These are phyloP conservation scores for Cadophora luteo-olivacea DNA, from an alignment of 2,329 filamentous ascomycete genomes.

Conservation along the genomic window DNA sequence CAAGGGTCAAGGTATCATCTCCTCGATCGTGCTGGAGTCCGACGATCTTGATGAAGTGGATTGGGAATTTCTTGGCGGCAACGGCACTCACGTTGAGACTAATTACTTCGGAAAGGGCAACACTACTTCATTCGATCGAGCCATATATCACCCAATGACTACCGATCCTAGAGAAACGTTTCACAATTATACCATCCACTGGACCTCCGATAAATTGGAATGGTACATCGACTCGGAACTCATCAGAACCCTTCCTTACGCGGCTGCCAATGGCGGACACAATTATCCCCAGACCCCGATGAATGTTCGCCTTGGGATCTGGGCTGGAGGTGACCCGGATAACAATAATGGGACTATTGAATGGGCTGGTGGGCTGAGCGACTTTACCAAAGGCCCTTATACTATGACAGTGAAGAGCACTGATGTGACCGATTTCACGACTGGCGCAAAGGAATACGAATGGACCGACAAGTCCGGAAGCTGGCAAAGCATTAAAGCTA, in stretches of 20 bases:
- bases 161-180: slow-evolving; percentile 61
- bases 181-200: slow-evolving; percentile 76
- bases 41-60: slow-evolving; percentile 89
- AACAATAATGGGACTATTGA: slow-evolving; percentile 63
- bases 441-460: slow-evolving; percentile 63
- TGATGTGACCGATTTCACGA: slow-evolving; percentile 63
- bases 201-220: slow-evolving; percentile 70
- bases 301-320: slow-evolving; percentile 71
- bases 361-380: slow-evolving; percentile 74
- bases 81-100: slow-evolving; percentile 66
- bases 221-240: slow-evolving; percentile 74
- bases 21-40: slow-evolving; percentile 81
- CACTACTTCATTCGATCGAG: slow-evolving; percentile 73
- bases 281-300: slow-evolving; percentile 81
- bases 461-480: slow-evolving; percentile 67
- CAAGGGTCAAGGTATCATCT: slow-evolving; percentile 76
- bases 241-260: slow-evolving; percentile 67
- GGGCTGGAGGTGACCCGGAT: slow-evolving; percentile 65
- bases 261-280: slow-evolving; percentile 65
- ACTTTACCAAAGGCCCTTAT: slow-evolving; percentile 71
- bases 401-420: slow-evolving; percentile 75
- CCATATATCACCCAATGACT: slow-evolving; percentile 63
- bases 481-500: slow-evolving; percentile 68
- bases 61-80: slow-evolving; percentile 80
- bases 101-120: slow-evolving; percentile 84